Percentiles rank a stretch among this genome's conserved stretches.
Conservation (phyloP, 768 basidiomycete species). For the Arthromyces matolae region DNA sequence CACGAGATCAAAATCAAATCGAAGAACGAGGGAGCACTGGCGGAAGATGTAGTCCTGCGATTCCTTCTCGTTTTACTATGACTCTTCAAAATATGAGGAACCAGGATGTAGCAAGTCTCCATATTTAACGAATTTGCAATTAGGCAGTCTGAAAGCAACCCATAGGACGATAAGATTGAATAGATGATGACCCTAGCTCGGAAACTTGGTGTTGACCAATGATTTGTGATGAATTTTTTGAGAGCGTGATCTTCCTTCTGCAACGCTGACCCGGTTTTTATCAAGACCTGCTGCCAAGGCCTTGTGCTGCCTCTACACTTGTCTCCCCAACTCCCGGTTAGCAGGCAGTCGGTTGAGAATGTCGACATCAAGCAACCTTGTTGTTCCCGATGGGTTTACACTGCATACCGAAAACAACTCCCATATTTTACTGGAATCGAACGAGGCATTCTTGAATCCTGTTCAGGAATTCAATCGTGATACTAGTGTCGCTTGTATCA, state of each 20-base stretch:
- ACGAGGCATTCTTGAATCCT: constrained; percentile 93
- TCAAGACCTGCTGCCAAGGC: constrained; percentile 20
- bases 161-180: too few species aligned
- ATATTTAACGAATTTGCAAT: too few species aligned
- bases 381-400: constrained; percentile 69
- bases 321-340: neutral
- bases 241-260: constrained; percentile 2
- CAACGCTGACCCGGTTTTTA: constrained; percentile 15
- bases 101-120: too few species aligned
- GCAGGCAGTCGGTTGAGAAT: constrained; percentile 14
- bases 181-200: too few species aligned
- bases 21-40: too few species aligned
- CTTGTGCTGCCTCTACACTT: constrained; percentile 23
- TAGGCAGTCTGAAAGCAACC: too few species aligned
- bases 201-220: constrained; percentile 49
- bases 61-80: too few species aligned
- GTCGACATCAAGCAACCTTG: constrained; percentile 25
- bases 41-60: too few species aligned
- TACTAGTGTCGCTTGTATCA: constrained; percentile 85
- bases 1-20: too few species aligned
- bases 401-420: constrained; percentile 81
- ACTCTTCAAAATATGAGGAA: too few species aligned
- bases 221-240: constrained; percentile 26
- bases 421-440: constrained; percentile 72
- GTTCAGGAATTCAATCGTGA: constrained; percentile 99